These are phyloP conservation scores for Alternaria triticina DNA, from an alignment of 2,329 filamentous ascomycete genomes.

Conservation along the genomic window DNA sequence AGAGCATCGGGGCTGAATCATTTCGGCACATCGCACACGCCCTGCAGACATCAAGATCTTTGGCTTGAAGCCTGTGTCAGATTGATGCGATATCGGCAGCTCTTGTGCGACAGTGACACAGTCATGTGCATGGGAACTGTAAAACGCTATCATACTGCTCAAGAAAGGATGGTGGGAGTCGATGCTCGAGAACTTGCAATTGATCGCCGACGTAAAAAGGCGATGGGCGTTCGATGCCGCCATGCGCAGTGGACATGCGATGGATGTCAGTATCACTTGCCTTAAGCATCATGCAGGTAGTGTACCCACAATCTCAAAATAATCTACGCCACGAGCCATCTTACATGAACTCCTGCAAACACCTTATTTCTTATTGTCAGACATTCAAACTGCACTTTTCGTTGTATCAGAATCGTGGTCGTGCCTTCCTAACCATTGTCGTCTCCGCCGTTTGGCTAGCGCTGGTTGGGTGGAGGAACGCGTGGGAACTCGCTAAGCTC, in stretches of 20 bases:
- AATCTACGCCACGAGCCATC: neutral
- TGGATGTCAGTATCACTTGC: neutral
- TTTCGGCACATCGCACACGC: slow-evolving; percentile 4
- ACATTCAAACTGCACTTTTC: neutral
- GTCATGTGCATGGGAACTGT: neutral
- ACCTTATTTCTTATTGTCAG: neutral
- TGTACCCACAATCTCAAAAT: neutral
- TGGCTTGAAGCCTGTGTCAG: slow-evolving; percentile 7
- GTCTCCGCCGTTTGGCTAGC: slow-evolving; percentile 18
- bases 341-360: neutral
- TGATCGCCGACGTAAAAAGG: neutral
- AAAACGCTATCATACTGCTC: neutral
- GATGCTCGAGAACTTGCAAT: neutral
- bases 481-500: slow-evolving; percentile 26
- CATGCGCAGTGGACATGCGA: neutral
- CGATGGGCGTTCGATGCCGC: neutral
- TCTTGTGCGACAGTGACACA: slow-evolving; percentile 10
- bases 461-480: slow-evolving; percentile 22
- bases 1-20: neutral
- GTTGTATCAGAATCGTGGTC: neutral
- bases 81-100: slow-evolving; percentile 25
- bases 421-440: neutral
- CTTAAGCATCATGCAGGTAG: neutral
- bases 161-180: neutral
- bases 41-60: slow-evolving; percentile 10